A percentile compares a stretch with the other conserved stretches of the same genome.
phyloP scores from a whole-genome alignment of 2,329 filamentous ascomycete genomes.

The Dothiorella sarmentorum region DNA sequence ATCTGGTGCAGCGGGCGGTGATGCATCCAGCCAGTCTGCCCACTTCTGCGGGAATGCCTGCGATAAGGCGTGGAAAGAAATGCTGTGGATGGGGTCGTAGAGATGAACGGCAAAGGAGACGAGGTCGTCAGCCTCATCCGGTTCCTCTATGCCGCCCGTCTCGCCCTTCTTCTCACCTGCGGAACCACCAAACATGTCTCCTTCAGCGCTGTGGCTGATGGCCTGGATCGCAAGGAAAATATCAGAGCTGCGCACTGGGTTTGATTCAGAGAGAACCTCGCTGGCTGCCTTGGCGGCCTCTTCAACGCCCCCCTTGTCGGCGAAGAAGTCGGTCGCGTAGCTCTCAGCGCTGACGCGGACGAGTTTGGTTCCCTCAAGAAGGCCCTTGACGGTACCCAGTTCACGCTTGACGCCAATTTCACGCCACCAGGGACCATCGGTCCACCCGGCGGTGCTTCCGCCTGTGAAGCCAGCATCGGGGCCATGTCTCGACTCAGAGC shows the following conservation, averaged over 20 bases:
- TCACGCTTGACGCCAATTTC: conserved; percentile 66
- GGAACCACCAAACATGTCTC: conserved; percentile 63
- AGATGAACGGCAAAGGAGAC: conserved; percentile 76
- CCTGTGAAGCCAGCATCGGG: conserved; percentile 57
- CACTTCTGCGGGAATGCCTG: conserved; percentile 81
- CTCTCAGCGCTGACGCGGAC: conserved; percentile 84
- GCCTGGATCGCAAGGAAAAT: conserved; percentile 96
- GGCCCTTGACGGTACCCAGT: conserved; percentile 73
- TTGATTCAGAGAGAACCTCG: conserved; percentile 74
- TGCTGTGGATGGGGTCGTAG: conserved; percentile 85
- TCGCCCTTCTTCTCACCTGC: conserved; percentile 56
- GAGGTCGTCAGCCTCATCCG: conserved; percentile 60
- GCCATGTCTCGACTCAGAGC: conserved; percentile 73
- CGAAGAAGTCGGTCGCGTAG: conserved; percentile 82
- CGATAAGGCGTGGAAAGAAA: conserved; percentile 78
- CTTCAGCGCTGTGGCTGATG: conserved; percentile 60
- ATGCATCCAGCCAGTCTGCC: conserved; percentile 83
- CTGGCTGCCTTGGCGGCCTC: conserved; percentile 75
- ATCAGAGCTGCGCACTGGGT: conserved; percentile 88
- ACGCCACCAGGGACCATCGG: conserved; percentile 96
- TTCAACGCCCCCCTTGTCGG: conserved; percentile 72
- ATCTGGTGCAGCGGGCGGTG: conserved; percentile 48
- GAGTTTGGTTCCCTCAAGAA: conserved; percentile 85
- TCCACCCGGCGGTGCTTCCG: conserved; percentile 63
- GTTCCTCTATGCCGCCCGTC: conserved; percentile 49